Conservation (phyloP, 75 land plant genomes). For the Picea glauca region DNA sequence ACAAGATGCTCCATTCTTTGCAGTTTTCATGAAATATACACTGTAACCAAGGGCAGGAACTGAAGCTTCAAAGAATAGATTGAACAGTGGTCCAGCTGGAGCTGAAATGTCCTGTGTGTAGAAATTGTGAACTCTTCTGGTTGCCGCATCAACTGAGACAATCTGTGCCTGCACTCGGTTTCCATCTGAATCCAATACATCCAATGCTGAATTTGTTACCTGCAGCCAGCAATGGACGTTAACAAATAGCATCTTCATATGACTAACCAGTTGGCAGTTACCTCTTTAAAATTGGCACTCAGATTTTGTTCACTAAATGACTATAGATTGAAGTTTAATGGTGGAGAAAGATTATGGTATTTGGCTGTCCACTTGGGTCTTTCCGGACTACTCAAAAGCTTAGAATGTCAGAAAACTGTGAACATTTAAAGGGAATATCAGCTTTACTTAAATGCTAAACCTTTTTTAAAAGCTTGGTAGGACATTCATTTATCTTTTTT, state of each 20-base stretch:
- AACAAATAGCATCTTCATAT: neutral
- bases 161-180: conserved; percentile 72
- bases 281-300: no score
- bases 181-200: conserved; percentile 70
- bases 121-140: conserved; percentile 22
- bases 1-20: neutral
- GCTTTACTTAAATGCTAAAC: no score
- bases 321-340: no score
- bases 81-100: conserved; percentile 28
- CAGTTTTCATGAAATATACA: conserved; percentile 12
- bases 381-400: no score
- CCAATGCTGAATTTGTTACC: conserved; percentile 41
- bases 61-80: conserved; percentile 70
- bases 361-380: no score
- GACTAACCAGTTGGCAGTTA: no score
- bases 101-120: conserved; percentile 43
- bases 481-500: no score
- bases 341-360: no score
- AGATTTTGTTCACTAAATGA: no score
- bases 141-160: conserved; percentile 46
- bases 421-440: no score
- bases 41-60: conserved; percentile 72
- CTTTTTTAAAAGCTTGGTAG: no score
- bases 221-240: conserved; percentile 18
- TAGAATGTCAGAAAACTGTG: no score